These are phyloP conservation scores for Aspergillus sp. DNA, from an alignment of 2,329 filamentous ascomycete genomes.

Conservation along the genomic window DNA sequence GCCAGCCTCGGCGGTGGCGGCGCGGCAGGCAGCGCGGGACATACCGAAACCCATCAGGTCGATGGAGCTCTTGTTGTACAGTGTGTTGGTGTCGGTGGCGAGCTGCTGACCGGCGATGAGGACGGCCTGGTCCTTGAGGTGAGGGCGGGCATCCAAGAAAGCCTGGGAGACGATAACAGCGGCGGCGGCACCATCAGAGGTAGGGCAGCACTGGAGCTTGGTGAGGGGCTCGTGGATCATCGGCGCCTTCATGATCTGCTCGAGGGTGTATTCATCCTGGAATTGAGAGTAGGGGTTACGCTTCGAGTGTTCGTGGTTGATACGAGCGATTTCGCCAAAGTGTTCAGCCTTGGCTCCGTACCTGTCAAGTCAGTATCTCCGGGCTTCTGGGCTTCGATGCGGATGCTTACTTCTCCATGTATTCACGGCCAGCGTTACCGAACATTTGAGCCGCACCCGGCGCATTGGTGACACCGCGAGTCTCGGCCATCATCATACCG, in stretches of 20 bases:
- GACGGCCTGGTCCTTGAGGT: constrained; percentile 81
- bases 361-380: constrained; percentile 45
- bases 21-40: constrained; percentile 70
- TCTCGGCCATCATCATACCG: constrained; percentile 78
- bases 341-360: constrained; percentile 82
- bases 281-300: constrained; percentile 99
- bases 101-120: constrained; percentile 86
- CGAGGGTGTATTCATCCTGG: constrained; percentile 84
- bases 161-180: constrained; percentile 85
- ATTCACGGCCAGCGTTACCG: constrained; percentile 89
- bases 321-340: constrained; percentile 90
- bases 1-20: constrained; percentile 73
- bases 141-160: constrained; percentile 83
- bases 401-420: constrained; percentile 81
- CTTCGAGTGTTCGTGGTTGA: constrained; percentile 91
- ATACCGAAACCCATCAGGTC: constrained; percentile 90
- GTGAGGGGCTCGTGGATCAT: constrained; percentile 87
- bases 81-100: constrained; percentile 77
- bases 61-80: constrained; percentile 81
- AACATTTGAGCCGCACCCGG: constrained; percentile 92
- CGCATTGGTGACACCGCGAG: constrained; percentile 77
- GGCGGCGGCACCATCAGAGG: constrained; percentile 88
- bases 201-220: constrained; percentile 98
- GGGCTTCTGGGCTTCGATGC: not conserved
- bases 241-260: constrained; percentile 75